Conservation (phyloP, 257 asterid genomes). For the Plantago elongata region DNA sequence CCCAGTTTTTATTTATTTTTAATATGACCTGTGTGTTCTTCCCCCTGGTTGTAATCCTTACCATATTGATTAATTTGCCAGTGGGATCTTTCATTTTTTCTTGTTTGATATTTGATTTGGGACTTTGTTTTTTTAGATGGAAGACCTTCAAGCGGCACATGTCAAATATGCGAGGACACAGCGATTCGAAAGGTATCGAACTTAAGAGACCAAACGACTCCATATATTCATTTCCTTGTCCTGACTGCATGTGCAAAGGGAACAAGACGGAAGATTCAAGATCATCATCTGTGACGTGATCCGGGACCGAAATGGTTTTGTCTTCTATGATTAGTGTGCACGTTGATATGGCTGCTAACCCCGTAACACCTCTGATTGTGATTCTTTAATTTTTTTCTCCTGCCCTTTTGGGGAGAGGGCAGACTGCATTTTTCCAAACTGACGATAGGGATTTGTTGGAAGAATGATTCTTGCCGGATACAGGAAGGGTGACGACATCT, state of each 20-base stretch:
- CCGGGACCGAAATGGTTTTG: slow-evolving; percentile 2
- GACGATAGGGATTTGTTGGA: slow-evolving; percentile 8
- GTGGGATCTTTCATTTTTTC: not conserved
- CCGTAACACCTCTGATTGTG: slow-evolving; percentile 7
- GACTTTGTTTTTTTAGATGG: slow-evolving; percentile 57
- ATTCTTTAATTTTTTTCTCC: slow-evolving; percentile 20
- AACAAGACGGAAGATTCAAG: slow-evolving; percentile 18
- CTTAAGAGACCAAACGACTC: slow-evolving; percentile 81
- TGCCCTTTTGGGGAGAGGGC: slow-evolving; percentile 5
- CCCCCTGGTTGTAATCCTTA: no score
- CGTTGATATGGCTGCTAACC: slow-evolving; percentile 6
- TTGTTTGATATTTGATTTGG: slow-evolving; percentile 1
- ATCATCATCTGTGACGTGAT: slow-evolving; percentile 18
- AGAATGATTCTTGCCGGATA: slow-evolving; percentile 10
- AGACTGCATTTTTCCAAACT: not conserved
- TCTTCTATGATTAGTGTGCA: slow-evolving; percentile 6
- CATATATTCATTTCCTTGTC: slow-evolving; percentile 81
- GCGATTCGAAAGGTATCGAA: slow-evolving; percentile 91
- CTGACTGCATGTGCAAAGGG: slow-evolving; percentile 94
- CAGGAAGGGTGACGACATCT: slow-evolving; percentile 8
- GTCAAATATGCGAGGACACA: slow-evolving; percentile 73
- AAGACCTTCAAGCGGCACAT: slow-evolving; percentile 83
- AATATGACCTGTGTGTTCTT: no score
- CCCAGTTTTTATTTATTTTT: no score
- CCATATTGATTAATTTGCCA: not conserved